Base-by-base conservation (phyloP, 2,329 filamentous ascomycete species). In the Hypoxylon sp. region DNA sequence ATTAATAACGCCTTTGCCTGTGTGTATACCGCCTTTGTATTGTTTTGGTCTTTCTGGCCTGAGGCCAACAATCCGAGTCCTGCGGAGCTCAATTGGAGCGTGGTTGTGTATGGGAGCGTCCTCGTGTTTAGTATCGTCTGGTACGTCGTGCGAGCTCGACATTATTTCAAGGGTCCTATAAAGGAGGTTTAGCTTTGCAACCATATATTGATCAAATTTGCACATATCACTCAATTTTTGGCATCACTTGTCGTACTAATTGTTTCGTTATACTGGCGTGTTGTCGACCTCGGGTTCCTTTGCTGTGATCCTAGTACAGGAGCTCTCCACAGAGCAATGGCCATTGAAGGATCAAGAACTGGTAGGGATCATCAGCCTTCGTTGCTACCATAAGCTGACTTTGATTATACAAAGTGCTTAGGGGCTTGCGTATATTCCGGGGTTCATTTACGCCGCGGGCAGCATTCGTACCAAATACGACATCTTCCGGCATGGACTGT, bases 11-110 rank as follows among this genome's bases (percentile, higher is more conserved):
- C 78, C 0, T 84, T 86, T 51, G 81, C 85, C 0, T 85, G 83
- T 69, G 51, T 78, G 2, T 89, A 87, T 70, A 81, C 84, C 72
- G 61, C 83, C 0, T 82, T 88, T 40, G 78, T 87, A 1, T 80
- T 85, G 9, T 87, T 89, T 74, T 88, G 84, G 79, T 82, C 79
- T 20, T 84, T 87, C 48, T 86, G 82, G 82, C 84, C 78, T 0
- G 78, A 79, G 1, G 28, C 28, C 4, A 45, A 70, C 64, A 2
- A 76, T 71, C 0, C 74, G 0, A 73, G 74, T 3, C 71, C 78
- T 0, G 71, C 74, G 0, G 80, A 75, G 11, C 82, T 83, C 78
- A 86, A 86, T 71, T 85, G 80, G 67, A 81, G 78, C 20, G 73
- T 82, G 7, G 67, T 85, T 2, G 78, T 85, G 0, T 83, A 81